These are phyloP conservation scores for Zygnema circumcarinatum DNA, from an alignment of 139 green algal genomes.

Conservation along the genomic window DNA sequence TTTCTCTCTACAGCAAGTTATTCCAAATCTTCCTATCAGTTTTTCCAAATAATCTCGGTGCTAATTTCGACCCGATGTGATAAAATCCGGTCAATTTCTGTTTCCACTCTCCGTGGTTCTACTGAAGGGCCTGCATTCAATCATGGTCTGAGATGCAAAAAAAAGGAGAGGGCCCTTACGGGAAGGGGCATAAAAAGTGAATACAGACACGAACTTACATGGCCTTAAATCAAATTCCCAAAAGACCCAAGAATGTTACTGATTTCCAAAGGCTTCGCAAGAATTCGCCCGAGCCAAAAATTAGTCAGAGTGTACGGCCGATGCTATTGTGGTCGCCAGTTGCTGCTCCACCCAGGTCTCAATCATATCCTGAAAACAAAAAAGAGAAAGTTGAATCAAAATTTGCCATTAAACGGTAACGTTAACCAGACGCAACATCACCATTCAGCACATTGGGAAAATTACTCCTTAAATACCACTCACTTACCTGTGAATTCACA, in stretches of 20 bases:
- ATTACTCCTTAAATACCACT: background rate
- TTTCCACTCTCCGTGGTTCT: too few relatives aligned
- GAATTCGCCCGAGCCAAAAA: background rate
- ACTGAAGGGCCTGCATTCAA: too few relatives aligned
- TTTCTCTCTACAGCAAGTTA: too few relatives aligned
- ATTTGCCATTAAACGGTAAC: background rate
- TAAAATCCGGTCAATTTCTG: too few relatives aligned
- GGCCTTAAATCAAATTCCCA: background rate
- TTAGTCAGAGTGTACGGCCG: background rate
- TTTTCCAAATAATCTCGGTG: too few relatives aligned
- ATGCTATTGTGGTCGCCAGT: background rate
- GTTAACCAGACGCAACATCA: background rate
- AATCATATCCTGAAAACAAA: constrained; percentile 17
- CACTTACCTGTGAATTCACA: constrained; percentile 9
- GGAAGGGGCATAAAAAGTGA: background rate
- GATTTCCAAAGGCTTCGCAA: background rate
- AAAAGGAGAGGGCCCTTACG: too few relatives aligned
- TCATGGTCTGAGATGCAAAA: too few relatives aligned
- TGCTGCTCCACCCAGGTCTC: constrained; percentile 37
- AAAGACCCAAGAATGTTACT: background rate
- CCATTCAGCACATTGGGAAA: background rate
- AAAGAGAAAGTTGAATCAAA: background rate
- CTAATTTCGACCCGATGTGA: too few relatives aligned
- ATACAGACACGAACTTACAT: background rate
- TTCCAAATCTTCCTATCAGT: too few relatives aligned